Evolutionary conservation across 495 filamentous ascomycete genomes (phyloP), one percentile per base, ranked within the genome.

Genomic region (Talaromyces nanjingensis): DNA sequence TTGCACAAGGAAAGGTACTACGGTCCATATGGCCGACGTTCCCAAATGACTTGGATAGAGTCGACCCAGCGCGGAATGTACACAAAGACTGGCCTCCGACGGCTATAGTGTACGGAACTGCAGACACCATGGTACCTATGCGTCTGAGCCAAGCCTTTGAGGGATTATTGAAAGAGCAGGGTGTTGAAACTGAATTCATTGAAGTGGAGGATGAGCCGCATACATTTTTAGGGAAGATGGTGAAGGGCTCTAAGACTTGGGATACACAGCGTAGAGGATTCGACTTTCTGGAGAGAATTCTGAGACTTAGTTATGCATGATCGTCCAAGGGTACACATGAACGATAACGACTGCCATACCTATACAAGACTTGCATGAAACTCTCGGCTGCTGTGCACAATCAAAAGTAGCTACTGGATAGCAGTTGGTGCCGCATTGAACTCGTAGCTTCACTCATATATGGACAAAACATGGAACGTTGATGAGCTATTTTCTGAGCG

Each of bases 171-270:
- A 54, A 64, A 62, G 67, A 63, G 42, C 49, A 60, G 14, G 71
- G 68, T 11, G 65, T 77, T 0, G 25, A 57, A 42, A 72, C 72
- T 67, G 73, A 66, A 14, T 73, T 76, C 70, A 70, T 73, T 0
- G 73, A 74, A 65, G 72, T 77, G 24, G 67, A 68, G 0, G 72
- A 66, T 22, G 75, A 75, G 58, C 71, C 70, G 22, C 73, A 77
- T 66, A 76, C 75, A 25, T 77, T 77, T 69, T 69, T 71, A 14
- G 65, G 68, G 59, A 69, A 67, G 57, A 77, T 77, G 73, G 29
- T 71, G 67, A 71, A 73, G 64, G 73, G 75, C 2, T 68, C 68
- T 47, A 63, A 57, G 69, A 76, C 72, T 53, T 74, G 74, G 74
- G 68, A 67, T 63, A 67, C 70, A 67, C 72, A 74, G 66, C 66